Conservation (phyloP, 2,329 filamentous ascomycete species). For the Mycogone perniciosa region DNA sequence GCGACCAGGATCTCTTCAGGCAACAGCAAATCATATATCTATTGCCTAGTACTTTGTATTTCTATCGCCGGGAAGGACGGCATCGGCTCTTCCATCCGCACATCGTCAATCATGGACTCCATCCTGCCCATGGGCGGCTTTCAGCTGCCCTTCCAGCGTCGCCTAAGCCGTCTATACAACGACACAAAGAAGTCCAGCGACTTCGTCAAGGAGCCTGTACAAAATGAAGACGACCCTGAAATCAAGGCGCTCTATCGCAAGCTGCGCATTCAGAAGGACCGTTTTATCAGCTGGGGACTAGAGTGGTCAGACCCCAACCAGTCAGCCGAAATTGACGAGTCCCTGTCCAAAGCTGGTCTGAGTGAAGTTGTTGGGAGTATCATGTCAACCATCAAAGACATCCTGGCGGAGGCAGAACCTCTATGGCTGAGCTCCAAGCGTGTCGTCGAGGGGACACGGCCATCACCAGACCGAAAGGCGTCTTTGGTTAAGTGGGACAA, state of each 20-base stretch:
- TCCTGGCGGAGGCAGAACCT: conserved; percentile 67
- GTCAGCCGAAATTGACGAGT: conserved; percentile 64
- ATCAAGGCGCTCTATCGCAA: conserved; percentile 68
- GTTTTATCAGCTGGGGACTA: conserved; percentile 71
- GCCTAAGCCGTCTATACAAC: conserved; percentile 67
- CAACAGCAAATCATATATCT: conserved; percentile 12
- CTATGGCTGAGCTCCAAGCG: conserved; percentile 59
- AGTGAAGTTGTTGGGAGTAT: conserved; percentile 73
- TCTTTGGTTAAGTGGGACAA: conserved; percentile 61
- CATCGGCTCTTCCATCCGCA: not conserved
- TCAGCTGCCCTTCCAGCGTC: conserved; percentile 52
- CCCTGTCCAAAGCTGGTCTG: conserved; percentile 64
- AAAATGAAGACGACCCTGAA: conserved; percentile 60
- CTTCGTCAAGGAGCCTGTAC: conserved; percentile 60
- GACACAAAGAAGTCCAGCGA: conserved; percentile 75
- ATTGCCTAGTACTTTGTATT: not conserved
- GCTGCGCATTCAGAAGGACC: conserved; percentile 72
- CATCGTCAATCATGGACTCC: conserved; percentile 37
- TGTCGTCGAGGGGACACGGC: conserved; percentile 31
- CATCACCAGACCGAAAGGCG: conserved; percentile 46
- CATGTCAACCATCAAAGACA: conserved; percentile 74
- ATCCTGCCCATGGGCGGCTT: conserved; percentile 46
- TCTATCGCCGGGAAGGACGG: not conserved
- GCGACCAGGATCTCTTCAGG: conserved; percentile 8
- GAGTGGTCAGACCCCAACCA: conserved; percentile 72